Conservation (phyloP, 441 rosid genomes). For the Populus tomentosa region DNA sequence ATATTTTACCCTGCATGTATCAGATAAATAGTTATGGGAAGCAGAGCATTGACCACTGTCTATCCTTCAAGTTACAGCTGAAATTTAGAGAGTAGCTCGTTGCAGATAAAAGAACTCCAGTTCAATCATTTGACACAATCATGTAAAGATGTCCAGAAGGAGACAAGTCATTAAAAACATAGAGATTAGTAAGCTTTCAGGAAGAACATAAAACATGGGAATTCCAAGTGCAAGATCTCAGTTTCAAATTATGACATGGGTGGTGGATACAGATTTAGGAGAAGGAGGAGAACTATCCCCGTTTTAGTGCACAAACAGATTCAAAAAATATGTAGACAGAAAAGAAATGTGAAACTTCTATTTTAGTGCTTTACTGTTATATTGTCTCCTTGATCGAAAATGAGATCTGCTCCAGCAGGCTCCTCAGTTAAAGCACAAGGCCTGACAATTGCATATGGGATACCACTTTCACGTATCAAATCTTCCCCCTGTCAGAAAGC, state of each 20-base stretch:
- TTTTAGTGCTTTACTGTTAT: slow-evolving; percentile 41
- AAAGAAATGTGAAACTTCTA: neutral
- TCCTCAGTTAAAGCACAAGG: slow-evolving; percentile 93
- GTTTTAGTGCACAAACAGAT: neutral
- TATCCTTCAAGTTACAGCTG: neutral
- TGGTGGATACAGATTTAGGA: neutral
- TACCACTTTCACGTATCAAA: slow-evolving; percentile 74
- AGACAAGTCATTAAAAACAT: neutral
- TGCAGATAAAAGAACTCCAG: neutral
- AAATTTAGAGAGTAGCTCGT: neutral
- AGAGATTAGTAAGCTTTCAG: too few species aligned
- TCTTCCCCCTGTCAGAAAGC: slow-evolving; percentile 65
- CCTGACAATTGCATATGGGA: slow-evolving; percentile 78
- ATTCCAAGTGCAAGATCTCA: neutral
- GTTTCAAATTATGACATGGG: too few species aligned
- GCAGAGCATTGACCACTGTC: neutral
- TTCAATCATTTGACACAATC: neutral
- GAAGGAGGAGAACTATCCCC: neutral
- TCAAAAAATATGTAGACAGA: neutral
- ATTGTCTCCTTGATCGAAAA: slow-evolving; percentile 89
- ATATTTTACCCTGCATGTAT: slow-evolving; percentile 65
- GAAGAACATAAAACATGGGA: neutral
- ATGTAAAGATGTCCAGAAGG: neutral
- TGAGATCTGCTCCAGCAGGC: slow-evolving; percentile 92
- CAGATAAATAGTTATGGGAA: neutral